phyloP scores from a whole-genome alignment of 495 filamentous ascomycete genomes.

The Hyphodiscus hymeniophilus region DNA sequence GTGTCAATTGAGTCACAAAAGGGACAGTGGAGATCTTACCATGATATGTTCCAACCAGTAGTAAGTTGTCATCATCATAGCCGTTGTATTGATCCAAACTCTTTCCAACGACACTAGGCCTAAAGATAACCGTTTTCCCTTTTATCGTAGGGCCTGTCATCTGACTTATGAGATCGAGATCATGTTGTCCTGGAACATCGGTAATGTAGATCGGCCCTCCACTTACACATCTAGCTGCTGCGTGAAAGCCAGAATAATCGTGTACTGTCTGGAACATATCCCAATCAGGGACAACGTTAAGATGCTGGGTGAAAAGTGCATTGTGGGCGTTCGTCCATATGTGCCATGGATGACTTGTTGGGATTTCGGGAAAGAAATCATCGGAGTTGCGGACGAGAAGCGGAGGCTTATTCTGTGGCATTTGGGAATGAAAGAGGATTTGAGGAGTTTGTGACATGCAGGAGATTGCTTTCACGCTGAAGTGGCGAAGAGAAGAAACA shows the following conservation, averaged over 20 bases:
- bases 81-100: conserved; percentile 62
- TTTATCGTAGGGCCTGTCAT: conserved; percentile 62
- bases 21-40: conserved; percentile 22
- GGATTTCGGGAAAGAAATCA: conserved; percentile 82
- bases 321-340: conserved; percentile 92
- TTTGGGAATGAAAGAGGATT: conserved; percentile 73
- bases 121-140: conserved; percentile 66
- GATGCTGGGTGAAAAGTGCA: conserved; percentile 61
- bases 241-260: conserved; percentile 72
- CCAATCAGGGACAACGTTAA: conserved; percentile 70
- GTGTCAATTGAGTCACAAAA: conserved; percentile 6
- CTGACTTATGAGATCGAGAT: conserved; percentile 62
- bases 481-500: conserved; percentile 65
- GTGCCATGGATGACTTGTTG: conserved; percentile 82
- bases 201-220: conserved; percentile 94
- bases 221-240: conserved; percentile 78
- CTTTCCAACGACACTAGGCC: conserved; percentile 63
- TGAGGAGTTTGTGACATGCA: conserved; percentile 89
- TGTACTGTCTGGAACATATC: conserved; percentile 96
- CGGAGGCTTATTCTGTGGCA: conserved; percentile 61
- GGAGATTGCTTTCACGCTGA: conserved; percentile 69
- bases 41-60: conserved; percentile 72
- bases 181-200: conserved; percentile 74
- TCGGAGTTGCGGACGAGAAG: conserved; percentile 80
- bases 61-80: conserved; percentile 61